Percentiles rank a stretch among this genome's conserved stretches.
These are phyloP conservation scores for Zygosaccharomyces gambellarensis DNA, from an alignment of 805 yeast genomes.

Conservation along the genomic window DNA sequence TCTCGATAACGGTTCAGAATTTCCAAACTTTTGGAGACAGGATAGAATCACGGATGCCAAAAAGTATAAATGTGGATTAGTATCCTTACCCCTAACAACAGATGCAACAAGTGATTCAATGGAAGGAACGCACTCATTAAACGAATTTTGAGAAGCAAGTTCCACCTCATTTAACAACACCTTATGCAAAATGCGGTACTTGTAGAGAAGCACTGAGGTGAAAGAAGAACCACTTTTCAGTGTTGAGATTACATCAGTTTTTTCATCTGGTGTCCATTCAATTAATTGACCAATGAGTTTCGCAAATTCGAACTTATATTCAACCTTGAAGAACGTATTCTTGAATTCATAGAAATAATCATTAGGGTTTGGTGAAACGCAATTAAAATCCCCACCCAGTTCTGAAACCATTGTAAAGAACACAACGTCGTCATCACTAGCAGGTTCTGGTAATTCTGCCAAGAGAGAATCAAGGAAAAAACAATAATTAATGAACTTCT, in stretches of 20 bases:
- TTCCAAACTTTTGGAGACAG: slow-evolving; percentile 35
- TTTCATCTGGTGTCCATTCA: background rate
- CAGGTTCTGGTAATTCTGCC: slow-evolving; percentile 10
- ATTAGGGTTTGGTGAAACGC: slow-evolving; percentile 25
- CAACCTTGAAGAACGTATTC: slow-evolving; percentile 19
- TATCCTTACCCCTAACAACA: slow-evolving; percentile 27
- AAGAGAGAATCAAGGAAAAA: slow-evolving; percentile 25
- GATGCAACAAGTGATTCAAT: slow-evolving; percentile 35
- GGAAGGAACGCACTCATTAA: slow-evolving; percentile 23
- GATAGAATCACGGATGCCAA: slow-evolving; percentile 35
- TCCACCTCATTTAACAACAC: slow-evolving; percentile 34
- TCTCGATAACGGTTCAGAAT: slow-evolving; percentile 42
- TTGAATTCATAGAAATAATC: slow-evolving; percentile 16
- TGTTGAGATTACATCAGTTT: background rate
- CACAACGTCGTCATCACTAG: slow-evolving; percentile 13
- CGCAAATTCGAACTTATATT: slow-evolving; percentile 11
- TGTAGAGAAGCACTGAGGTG: slow-evolving; percentile 27
- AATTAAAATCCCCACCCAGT: slow-evolving; percentile 38
- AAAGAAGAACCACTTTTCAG: background rate
- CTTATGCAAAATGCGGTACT: slow-evolving; percentile 34
- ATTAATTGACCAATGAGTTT: slow-evolving; percentile 7
- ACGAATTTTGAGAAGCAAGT: slow-evolving; percentile 19
- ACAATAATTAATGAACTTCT: slow-evolving; percentile 23
- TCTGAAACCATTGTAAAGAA: slow-evolving; percentile 37
- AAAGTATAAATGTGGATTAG: slow-evolving; percentile 32